Evolutionary conservation across 1,139 yeast genomes (phyloP).

Genomic region (Saccharomyces hybrid): DNA sequence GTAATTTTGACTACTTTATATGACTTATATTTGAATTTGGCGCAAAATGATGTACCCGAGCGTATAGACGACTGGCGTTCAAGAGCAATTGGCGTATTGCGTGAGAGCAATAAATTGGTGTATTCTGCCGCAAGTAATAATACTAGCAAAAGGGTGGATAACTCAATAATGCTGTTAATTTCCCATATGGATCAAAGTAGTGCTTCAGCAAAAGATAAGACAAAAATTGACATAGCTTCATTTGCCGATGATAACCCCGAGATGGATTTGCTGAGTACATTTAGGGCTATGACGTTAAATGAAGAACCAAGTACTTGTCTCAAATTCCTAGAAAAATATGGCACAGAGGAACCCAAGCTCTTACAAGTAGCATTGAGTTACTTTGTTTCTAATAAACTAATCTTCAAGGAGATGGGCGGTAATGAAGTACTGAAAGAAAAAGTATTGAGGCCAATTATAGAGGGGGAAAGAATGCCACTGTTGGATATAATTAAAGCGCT

Average conservation of each 20-base stretch:
- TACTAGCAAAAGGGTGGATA: constrained; percentile 37
- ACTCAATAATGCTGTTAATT: constrained; percentile 51
- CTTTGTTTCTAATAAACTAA: constrained; percentile 49
- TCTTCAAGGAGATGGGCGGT: constrained; percentile 48
- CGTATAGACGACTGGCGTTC: constrained; percentile 46
- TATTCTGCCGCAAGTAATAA: constrained; percentile 4
- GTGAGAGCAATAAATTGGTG: constrained; percentile 33
- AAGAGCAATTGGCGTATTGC: constrained; percentile 53
- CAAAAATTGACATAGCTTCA: neutral
- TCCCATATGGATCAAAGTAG: constrained; percentile 41
- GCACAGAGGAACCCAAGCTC: constrained; percentile 54
- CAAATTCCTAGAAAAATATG: constrained; percentile 50
- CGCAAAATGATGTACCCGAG: constrained; percentile 36
- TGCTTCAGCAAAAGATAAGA: neutral
- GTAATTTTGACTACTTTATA: constrained; percentile 71
- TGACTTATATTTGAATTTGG: constrained; percentile 68
- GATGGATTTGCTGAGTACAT: constrained; percentile 47
- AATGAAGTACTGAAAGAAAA: constrained; percentile 38
- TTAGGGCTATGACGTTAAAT: constrained; percentile 53
- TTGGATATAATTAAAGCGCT: constrained; percentile 67
- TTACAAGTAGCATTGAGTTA: constrained; percentile 60
- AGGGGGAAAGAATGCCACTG: constrained; percentile 55
- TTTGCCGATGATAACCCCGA: constrained; percentile 23
- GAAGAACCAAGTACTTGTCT: constrained; percentile 53
- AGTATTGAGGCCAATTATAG: constrained; percentile 48